Evolutionary conservation across 768 basidiomycete genomes (phyloP), one percentile per base, ranked within the genome.

Genomic region (Boletus sp.): DNA sequence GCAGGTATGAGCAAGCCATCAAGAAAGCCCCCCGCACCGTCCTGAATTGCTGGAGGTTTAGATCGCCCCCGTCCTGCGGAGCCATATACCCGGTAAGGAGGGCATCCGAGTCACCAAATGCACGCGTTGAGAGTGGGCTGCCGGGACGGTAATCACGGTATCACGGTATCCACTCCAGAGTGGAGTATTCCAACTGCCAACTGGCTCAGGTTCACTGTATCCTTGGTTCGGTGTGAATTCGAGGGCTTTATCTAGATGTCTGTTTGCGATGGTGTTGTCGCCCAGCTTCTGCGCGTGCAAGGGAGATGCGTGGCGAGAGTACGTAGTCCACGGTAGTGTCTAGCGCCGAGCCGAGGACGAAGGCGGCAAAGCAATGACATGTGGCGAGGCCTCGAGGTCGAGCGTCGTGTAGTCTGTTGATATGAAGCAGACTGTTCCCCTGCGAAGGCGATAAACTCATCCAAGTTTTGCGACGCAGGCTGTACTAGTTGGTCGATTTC

Each of bases 401-500:
- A 57, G 56, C 6, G 44, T 7, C 27, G 17, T 33, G 11, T 7
- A 42, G 27, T 40, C 19, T 48, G 47, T 19, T 50, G 33, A 50
- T 63, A 63, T 35, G 47, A 14, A 2, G 39, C 38, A 51, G 39
- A 17, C 4, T 57, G 55, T 32, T 56, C 42, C 13, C 59, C 53
- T 6, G 53, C 62, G 15, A 51, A 43, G 35, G 27, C 39, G 9
- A 63, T 50, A 15, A 59, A 42, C 7, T 48, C 53, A n/a, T 54
- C 50, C 17, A 63, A 63, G 3, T 32, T 75, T 56, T 74, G 79
- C 7, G 42, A 50, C 13, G 14, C 35, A 34, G n/a, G n/a, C n/a
- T n/a, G n/a, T n/a, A n/a, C n/a, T n/a, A n/a, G n/a, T n/a, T n/a
- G n/a, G n/a, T n/a, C n/a, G n/a, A n/a, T n/a, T n/a, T n/a, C n/a